These are phyloP conservation scores for Mycena floridula DNA, from an alignment of 768 basidiomycete species.

Conservation along the genomic window DNA sequence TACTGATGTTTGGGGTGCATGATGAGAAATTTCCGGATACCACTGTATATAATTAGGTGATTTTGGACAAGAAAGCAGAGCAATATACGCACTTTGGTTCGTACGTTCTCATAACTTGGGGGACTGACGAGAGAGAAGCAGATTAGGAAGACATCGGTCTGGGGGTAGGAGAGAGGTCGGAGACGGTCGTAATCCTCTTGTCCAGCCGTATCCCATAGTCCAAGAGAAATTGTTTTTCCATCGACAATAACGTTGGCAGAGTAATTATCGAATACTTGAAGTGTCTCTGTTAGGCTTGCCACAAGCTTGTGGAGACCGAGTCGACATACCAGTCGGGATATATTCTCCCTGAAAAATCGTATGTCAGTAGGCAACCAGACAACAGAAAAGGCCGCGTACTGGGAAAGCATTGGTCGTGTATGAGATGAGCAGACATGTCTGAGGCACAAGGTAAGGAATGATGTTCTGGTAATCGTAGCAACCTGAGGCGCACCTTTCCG, in stretches of 20 bases:
- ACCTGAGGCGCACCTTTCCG: conserved; percentile 68
- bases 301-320: conserved; percentile 7
- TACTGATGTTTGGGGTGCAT: conserved; percentile 90
- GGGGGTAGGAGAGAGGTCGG: conserved; percentile 95
- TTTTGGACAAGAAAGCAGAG: no score
- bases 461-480: conserved; percentile 3
- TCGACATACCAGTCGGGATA: conserved; percentile 78
- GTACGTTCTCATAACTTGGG: conserved; percentile 97
- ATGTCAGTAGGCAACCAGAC: neutral
- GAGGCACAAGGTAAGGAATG: conserved; percentile 6
- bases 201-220: conserved; percentile 99
- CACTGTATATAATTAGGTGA: conserved; percentile 46
- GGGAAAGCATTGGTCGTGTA: conserved; percentile 99
- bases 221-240: conserved; percentile 95
- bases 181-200: conserved; percentile 99
- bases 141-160: conserved; percentile 98
- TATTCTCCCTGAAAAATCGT: conserved; percentile 73
- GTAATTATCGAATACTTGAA: conserved; percentile 96
- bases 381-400: conserved; percentile 44
- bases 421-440: conserved; percentile 99
- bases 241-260: conserved; percentile 99
- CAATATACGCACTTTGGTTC: conserved; percentile 96
- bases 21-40: conserved; percentile 96
- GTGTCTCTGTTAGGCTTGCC: neutral
- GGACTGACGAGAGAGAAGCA: conserved; percentile 98